A percentile compares a stretch with the other conserved stretches of the same genome.
phyloP scores from a whole-genome alignment of 352 stramenopile species.

The Aphanomyces cochlioides region DNA sequence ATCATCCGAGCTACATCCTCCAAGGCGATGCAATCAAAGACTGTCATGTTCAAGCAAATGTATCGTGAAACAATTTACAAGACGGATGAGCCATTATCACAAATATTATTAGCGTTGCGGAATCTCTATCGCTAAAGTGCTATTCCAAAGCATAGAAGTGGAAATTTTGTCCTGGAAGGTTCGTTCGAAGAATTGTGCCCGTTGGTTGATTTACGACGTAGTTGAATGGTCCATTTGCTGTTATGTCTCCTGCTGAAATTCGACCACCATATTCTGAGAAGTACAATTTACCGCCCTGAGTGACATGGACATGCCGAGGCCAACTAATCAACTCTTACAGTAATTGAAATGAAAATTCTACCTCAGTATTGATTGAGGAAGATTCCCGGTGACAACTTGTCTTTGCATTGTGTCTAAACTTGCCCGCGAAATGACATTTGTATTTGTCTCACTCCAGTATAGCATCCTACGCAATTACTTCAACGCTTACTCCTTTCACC shows the following conservation, averaged over 20 bases:
- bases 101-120: conserved; percentile 11
- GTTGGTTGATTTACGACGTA: neutral
- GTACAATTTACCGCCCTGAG: neutral
- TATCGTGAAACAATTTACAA: conserved; percentile 80
- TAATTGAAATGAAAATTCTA: conserved; percentile 10
- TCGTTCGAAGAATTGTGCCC: neutral
- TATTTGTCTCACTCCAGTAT: conserved; percentile 25
- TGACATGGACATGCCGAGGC: conserved; percentile 20
- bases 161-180: neutral
- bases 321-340: conserved; percentile 15
- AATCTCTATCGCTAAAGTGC: conserved; percentile 10
- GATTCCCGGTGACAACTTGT: conserved; percentile 10
- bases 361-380: neutral
- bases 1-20: conserved; percentile 42
- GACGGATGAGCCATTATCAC: neutral
- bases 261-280: conserved; percentile 26
- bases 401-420: neutral
- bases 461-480: neutral
- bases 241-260: neutral
- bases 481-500: too few species aligned
- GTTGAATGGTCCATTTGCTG: neutral
- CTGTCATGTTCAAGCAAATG: conserved; percentile 70
- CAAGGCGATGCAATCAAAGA: conserved; percentile 14
- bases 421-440: conserved; percentile 20
- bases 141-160: neutral